Evolutionary conservation across 1,284 basidiomycete genomes (phyloP).

Genomic region (Boletus mariae): DNA sequence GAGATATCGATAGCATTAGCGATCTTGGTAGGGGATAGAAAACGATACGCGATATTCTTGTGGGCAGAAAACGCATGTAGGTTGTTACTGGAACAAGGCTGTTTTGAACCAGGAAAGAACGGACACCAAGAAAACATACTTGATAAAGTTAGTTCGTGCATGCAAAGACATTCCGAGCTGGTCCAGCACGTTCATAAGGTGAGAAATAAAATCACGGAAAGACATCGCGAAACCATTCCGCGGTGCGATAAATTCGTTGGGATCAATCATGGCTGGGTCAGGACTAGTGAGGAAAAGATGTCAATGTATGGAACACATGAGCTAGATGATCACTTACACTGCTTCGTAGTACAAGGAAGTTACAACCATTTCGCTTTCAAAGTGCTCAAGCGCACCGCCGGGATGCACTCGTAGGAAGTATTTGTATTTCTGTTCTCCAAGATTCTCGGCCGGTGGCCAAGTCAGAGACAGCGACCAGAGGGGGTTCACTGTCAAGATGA

Average conservation of each 20-base stretch:
- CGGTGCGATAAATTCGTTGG: slow-evolving; percentile 69
- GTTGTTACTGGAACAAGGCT: slow-evolving; percentile 53
- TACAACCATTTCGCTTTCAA: slow-evolving; percentile 68
- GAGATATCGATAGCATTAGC: slow-evolving; percentile 81
- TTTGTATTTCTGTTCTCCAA: slow-evolving; percentile 69
- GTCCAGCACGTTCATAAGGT: slow-evolving; percentile 72
- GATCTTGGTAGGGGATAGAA: slow-evolving; percentile 69
- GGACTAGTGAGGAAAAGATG: slow-evolving; percentile 45
- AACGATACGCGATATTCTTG: slow-evolving; percentile 83
- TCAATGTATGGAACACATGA: slow-evolving; percentile 1
- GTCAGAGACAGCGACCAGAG: slow-evolving; percentile 68
- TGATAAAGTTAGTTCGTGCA: slow-evolving; percentile 74
- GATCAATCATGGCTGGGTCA: slow-evolving; percentile 67
- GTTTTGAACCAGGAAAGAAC: not conserved
- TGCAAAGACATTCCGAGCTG: slow-evolving; percentile 75
- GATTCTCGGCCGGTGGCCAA: slow-evolving; percentile 69
- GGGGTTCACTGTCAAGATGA: slow-evolving; percentile 62
- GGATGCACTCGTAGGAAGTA: slow-evolving; percentile 77
- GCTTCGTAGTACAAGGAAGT: slow-evolving; percentile 80
- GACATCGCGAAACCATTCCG: slow-evolving; percentile 79
- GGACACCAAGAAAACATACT: slow-evolving; percentile 40
- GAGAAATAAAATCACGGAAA: slow-evolving; percentile 70
- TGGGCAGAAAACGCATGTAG: slow-evolving; percentile 65
- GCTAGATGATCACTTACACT: slow-evolving; percentile 44
- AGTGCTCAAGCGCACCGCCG: slow-evolving; percentile 76